Percentiles rank a stretch among this genome's conserved stretches.
phyloP scores from a whole-genome alignment of 305 asterid species.

The Striga hermonthica region DNA sequence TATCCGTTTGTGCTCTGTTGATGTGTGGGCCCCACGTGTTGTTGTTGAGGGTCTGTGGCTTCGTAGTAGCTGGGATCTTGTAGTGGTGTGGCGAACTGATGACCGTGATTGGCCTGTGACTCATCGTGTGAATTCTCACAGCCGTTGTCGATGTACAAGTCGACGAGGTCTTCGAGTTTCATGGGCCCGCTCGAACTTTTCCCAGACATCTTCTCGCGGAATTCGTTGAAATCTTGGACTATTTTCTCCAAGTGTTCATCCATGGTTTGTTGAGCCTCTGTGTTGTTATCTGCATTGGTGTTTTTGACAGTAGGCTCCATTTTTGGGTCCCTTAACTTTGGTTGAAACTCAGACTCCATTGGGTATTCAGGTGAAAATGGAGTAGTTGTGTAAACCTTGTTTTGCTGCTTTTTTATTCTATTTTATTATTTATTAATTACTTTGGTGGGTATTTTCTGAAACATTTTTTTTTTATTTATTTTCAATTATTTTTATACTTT shows the following conservation, averaged over 20 bases:
- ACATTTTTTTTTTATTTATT: no score
- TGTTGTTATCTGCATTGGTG: conserved; percentile 22
- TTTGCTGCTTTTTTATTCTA: no score
- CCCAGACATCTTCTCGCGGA: conserved; percentile 25
- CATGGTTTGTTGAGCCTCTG: conserved; percentile 20
- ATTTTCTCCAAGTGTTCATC: conserved; percentile 29
- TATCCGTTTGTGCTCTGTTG: conserved; percentile 6
- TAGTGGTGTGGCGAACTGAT: conserved; percentile 22
- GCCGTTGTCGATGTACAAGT: conserved; percentile 34
- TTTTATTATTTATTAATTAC: no score
- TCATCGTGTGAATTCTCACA: conserved; percentile 18
- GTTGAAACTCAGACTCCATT: no score
- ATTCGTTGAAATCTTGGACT: conserved; percentile 36
- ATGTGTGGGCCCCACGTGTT: conserved; percentile 18
- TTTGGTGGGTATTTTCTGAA: no score
- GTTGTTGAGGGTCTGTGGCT: conserved; percentile 25
- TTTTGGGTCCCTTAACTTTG: conserved; percentile 3
- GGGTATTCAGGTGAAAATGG: no score
- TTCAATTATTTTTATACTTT: no score
- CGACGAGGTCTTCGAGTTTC: conserved; percentile 36
- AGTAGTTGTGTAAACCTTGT: no score
- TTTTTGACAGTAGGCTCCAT: conserved; percentile 30
- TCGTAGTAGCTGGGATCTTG: conserved; percentile 33
- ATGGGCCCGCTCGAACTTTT: conserved; percentile 15
- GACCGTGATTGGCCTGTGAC: conserved; percentile 22